phyloP scores from a whole-genome alignment of 768 basidiomycete genomes.

The Sporobolomyces pararoseus region DNA sequence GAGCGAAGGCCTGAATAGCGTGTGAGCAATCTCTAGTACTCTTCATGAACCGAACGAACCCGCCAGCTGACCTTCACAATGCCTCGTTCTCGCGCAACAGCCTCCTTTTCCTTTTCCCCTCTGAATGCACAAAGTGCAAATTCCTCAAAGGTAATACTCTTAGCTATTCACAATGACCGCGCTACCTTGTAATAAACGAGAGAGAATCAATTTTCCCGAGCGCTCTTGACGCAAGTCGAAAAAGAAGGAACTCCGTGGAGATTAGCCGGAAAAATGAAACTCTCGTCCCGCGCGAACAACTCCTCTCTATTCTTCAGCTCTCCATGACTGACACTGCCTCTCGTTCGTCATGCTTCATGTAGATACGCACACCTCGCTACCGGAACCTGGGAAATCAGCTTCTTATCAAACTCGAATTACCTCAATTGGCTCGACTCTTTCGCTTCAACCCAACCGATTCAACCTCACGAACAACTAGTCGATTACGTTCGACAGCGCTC shows the following conservation, averaged over 20 bases:
- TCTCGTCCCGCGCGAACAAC: neutral
- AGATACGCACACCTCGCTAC: slow-evolving; percentile 16
- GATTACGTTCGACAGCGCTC: slow-evolving; percentile 23
- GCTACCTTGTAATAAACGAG: neutral
- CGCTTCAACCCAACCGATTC: neutral
- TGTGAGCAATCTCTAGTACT: neutral
- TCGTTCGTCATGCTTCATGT: neutral
- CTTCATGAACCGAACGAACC: neutral
- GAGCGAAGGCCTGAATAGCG: neutral
- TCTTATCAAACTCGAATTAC: slow-evolving; percentile 10
- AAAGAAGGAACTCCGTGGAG: neutral
- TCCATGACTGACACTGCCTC: neutral
- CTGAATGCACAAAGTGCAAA: neutral
- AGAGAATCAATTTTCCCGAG: neutral
- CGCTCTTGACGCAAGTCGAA: neutral
- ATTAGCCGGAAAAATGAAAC: neutral
- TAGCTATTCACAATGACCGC: neutral
- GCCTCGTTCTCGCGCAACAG: too few relatives aligned
- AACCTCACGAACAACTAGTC: slow-evolving; percentile 1
- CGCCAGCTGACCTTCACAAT: neutral
- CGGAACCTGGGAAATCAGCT: slow-evolving; percentile 1
- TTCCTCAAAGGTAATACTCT: neutral
- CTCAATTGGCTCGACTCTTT: slow-evolving; percentile 10
- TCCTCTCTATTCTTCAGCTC: neutral
- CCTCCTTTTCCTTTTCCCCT: neutral